Conservation (phyloP, 2,329 filamentous ascomycete species). For the Fusarium nisikadoi region DNA sequence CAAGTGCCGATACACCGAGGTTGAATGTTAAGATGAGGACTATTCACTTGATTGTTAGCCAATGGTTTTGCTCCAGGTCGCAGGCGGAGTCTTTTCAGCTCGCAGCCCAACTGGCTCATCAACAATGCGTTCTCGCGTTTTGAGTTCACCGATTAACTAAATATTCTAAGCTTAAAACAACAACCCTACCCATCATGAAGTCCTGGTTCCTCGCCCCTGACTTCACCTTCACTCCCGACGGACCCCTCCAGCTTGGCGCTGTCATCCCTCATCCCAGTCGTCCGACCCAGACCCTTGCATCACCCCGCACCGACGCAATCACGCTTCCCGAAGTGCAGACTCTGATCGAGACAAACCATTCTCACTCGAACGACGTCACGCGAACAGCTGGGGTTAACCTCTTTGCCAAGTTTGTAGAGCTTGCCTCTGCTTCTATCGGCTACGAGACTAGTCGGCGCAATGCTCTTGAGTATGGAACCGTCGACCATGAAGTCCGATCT, state of each 20-base stretch:
- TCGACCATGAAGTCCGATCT: neutral
- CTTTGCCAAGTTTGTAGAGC: neutral
- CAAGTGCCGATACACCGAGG: no score
- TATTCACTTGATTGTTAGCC: no score
- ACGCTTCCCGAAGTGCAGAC: neutral
- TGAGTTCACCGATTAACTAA: rapidly evolving
- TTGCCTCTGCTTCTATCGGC: neutral
- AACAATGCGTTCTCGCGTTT: rapidly evolving
- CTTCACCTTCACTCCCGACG: neutral
- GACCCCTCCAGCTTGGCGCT: neutral
- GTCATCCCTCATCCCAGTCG: neutral
- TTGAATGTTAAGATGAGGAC: no score
- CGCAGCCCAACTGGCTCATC: rapidly evolving
- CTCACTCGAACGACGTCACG: neutral
- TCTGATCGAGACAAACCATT: neutral
- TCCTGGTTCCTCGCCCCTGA: neutral
- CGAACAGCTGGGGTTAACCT: neutral
- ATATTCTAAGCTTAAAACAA: rapidly evolving
- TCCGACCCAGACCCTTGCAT: neutral
- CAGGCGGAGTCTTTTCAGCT: rapidly evolving
- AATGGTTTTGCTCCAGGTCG: no score
- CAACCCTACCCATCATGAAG: rapidly evolving
- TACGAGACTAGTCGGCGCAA: neutral
- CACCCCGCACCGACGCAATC: neutral
- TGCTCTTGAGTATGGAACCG: neutral